Evolutionary conservation across 208 protist genomes (phyloP), one percentile per base, ranked within the genome.

Genomic region (Phytomonas sp.): DNA sequence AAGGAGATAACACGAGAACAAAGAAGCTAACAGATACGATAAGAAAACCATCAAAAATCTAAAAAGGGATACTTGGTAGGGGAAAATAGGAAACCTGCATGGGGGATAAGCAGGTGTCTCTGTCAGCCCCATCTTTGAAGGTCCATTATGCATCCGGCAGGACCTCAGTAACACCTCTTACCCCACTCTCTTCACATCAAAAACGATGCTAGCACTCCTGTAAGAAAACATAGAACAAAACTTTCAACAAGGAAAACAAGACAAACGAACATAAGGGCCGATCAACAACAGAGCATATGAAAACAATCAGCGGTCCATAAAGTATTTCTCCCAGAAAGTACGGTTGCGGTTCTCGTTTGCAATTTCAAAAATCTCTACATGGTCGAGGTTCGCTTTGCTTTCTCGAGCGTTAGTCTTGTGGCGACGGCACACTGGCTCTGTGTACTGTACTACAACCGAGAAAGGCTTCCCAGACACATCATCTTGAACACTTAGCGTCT

Each of bases 281-380:
- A 43, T 40, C 26, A 67, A n/a, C 13, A 31, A 68, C 0, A 62
- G 32, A 46, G 17, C 62, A 60, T 9, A 51, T 63, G 29, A 59
- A 66, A 61, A n/a, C 15, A 23, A 26, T 76, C 64, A 95, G 9
- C 86, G 76, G 64, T 95, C 86, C 69, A 95, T 59, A 62, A 92
- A 95, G 73, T 75, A 91, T 33, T 70, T 73, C 65, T 94, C 89
- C 75, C 75, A 90, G 67, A 84, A 86, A 6, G 74, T 77, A 17
- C 80, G 68, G 31, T 85, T 81, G 34, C 61, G 77, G 56, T 84
- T 74, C 46, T 88, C 80, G 11, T 87, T 76, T 1, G 89, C 89
- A 17, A 95, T 72, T 71, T 95, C 85, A 70, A 93, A 89, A 36
- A 83, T 80, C 70, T 95, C 89, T 28, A 76, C 67, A 62, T 95